Percentiles rank a stretch among this genome's conserved stretches.
These are phyloP conservation scores for Cardamine chenopodiifolia DNA, from an alignment of 345 rosid species.

Conservation along the genomic window DNA sequence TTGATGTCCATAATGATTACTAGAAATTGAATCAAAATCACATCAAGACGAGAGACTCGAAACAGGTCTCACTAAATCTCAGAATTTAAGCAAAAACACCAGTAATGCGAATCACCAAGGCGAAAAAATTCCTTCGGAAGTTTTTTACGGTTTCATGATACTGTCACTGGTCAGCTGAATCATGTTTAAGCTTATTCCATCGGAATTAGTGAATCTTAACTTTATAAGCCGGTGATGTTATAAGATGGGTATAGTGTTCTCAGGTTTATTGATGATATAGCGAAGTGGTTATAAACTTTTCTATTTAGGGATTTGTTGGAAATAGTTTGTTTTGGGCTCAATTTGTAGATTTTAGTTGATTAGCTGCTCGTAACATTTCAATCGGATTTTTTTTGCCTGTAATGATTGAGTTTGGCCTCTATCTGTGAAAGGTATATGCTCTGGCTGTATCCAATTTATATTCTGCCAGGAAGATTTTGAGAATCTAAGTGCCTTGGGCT, in stretches of 20 bases:
- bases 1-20: conserved; percentile 1
- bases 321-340: neutral
- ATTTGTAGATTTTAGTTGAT: neutral
- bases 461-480: conserved; percentile 31
- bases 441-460: conserved; percentile 26
- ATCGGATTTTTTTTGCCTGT: neutral
- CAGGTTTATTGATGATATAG: conserved; percentile 12
- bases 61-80: too few species aligned
- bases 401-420: conserved; percentile 33
- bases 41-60: too few species aligned
- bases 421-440: conserved; percentile 46
- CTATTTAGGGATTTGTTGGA: neutral
- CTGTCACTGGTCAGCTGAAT: conserved; percentile 8
- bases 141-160: neutral
- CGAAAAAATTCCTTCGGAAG: neutral
- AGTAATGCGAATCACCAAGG: too few species aligned
- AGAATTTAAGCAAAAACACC: too few species aligned
- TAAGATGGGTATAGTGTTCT: conserved; percentile 10
- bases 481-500: conserved; percentile 39
- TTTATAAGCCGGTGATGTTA: neutral
- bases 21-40: conserved; percentile 24
- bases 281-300: conserved; percentile 5
- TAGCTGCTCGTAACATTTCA: neutral
- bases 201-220: neutral
- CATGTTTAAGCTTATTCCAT: neutral